Percentiles rank a stretch among this genome's conserved stretches.
Conservation (phyloP, 2,329 filamentous ascomycete genomes). For the Periconia sp. region DNA sequence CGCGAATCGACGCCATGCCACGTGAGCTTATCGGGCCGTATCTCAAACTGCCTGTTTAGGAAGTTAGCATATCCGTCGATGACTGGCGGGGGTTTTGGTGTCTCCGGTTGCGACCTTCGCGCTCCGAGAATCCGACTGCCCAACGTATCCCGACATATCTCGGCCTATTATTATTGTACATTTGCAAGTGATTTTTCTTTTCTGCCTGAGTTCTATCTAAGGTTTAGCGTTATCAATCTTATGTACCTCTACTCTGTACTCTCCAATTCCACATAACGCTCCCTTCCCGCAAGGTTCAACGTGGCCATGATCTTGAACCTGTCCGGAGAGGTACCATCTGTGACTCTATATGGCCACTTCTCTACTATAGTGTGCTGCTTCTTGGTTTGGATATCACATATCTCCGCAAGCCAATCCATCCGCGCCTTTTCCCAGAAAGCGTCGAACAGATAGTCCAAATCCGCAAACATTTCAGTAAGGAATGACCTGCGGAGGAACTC, state of each 20-base stretch:
- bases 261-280: conserved; percentile 41
- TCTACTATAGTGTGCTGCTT: conserved; percentile 35
- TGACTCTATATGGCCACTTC: conserved; percentile 36
- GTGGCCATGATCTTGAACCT: conserved; percentile 34
- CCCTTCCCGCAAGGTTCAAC: conserved; percentile 10
- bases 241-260: too few relatives aligned
- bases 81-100: neutral
- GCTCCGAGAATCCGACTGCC: neutral
- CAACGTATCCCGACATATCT: neutral
- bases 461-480: neutral
- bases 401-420: conserved; percentile 7
- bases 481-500: neutral
- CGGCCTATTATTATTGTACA: neutral
- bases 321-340: conserved; percentile 23
- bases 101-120: neutral
- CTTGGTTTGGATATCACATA: conserved; percentile 25
- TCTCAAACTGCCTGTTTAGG: neutral
- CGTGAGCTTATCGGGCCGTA: neutral
- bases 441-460: conserved; percentile 12
- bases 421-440: neutral
- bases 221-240: too few relatives aligned
- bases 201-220: too few relatives aligned
- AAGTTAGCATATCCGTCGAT: neutral
- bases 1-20: neutral
- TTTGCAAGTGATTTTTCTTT: too few relatives aligned